Conservation (phyloP, 2,329 filamentous ascomycete species). For the Fulvia fulva region DNA sequence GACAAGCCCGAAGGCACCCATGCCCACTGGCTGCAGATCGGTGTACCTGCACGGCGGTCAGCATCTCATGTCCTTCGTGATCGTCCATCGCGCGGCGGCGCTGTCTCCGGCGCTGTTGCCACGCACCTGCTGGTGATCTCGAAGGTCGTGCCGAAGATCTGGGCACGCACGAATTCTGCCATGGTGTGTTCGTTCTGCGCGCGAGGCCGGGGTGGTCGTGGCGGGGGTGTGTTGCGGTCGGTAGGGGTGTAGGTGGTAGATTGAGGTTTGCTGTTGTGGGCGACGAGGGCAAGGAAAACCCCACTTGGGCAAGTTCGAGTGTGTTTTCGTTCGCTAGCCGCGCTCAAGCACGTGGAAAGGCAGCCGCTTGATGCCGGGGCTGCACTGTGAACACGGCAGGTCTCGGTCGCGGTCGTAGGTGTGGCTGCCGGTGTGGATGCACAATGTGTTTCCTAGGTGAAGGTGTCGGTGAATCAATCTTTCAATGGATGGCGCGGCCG, state of each 20-base stretch:
- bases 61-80: conserved; percentile 14
- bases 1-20: conserved; percentile 97
- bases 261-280: neutral
- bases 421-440: neutral
- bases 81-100: neutral
- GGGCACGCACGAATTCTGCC: conserved; percentile 98
- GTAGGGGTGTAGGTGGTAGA: neutral
- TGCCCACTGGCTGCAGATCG: conserved; percentile 95
- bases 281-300: neutral
- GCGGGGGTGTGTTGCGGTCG: neutral
- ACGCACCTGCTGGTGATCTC: conserved; percentile 95
- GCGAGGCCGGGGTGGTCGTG: neutral
- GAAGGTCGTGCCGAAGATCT: conserved; percentile 99
- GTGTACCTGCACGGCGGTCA: conserved; percentile 66
- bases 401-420: neutral
- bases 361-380: neutral
- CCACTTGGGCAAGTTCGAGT: neutral
- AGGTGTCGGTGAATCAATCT: neutral
- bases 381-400: neutral
- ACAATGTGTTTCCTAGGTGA: neutral
- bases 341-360: neutral
- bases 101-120: conserved; percentile 13
- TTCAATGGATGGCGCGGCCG: neutral
- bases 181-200: conserved; percentile 47
- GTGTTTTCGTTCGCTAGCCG: neutral